Conservation (phyloP, 257 asterid genomes). For the Scutellaria minor region DNA sequence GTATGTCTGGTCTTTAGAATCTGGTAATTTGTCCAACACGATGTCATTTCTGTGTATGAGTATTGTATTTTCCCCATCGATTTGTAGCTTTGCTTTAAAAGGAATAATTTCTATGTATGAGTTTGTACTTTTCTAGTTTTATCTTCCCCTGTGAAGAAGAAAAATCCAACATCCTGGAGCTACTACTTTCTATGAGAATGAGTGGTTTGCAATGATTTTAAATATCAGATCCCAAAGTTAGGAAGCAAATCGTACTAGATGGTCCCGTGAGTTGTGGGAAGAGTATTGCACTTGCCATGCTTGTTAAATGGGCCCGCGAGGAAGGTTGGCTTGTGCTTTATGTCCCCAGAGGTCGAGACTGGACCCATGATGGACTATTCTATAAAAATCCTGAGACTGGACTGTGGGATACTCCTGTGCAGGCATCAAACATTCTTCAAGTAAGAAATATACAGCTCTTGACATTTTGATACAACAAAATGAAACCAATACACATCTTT, state of each 20-base stretch:
- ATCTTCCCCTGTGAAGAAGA: not conserved
- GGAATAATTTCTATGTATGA: slow-evolving; percentile 1
- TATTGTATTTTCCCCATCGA: not conserved
- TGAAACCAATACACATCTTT: slow-evolving; percentile 12
- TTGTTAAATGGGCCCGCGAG: slow-evolving; percentile 93
- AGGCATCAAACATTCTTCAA: slow-evolving; percentile 73
- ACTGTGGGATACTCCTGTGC: slow-evolving; percentile 95
- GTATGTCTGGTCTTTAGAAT: not conserved
- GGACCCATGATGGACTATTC: slow-evolving; percentile 94
- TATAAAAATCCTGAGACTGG: slow-evolving; percentile 79
- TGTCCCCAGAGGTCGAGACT: slow-evolving; percentile 81
- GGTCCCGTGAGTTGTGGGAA: slow-evolving; percentile 91
- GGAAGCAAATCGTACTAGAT: slow-evolving; percentile 77
- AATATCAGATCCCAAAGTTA: slow-evolving; percentile 69
- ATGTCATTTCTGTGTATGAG: slow-evolving; percentile 5
- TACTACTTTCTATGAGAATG: slow-evolving; percentile 20
- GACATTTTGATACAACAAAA: slow-evolving; percentile 6
- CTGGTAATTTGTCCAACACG: slow-evolving; percentile 3
- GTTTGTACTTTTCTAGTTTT: not conserved
- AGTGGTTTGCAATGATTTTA: slow-evolving; percentile 31
- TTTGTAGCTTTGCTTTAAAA: slow-evolving; percentile 16
- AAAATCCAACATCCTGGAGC: slow-evolving; percentile 6
- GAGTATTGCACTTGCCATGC: slow-evolving; percentile 95
- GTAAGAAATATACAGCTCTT: slow-evolving; percentile 42
- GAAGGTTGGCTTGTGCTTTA: slow-evolving; percentile 99